Evolutionary conservation across 73 alveolate genomes (phyloP).

Genomic region (Paramecium sexaurelia): DNA sequence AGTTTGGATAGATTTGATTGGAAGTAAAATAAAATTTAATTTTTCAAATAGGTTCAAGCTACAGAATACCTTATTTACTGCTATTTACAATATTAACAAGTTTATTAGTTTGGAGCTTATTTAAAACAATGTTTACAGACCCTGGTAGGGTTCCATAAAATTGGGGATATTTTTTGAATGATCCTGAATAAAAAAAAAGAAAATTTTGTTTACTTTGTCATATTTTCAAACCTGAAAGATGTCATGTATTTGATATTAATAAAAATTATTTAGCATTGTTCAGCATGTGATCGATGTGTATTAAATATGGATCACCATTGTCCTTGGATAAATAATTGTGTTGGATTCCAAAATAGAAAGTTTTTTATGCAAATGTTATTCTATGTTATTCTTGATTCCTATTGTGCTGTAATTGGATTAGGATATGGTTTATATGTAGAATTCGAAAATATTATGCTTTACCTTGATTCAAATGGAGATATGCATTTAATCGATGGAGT

Average conservation of each 20-base stretch:
- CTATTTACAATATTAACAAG: constrained; percentile 21
- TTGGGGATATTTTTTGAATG: constrained; percentile 97
- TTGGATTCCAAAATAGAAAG: constrained; percentile 96
- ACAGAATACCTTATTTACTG: background rate
- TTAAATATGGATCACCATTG: constrained; percentile 99
- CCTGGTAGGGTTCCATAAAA: constrained; percentile 98
- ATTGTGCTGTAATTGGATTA: constrained; percentile 63
- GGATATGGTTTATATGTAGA: background rate
- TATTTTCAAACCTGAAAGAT: constrained; percentile 95
- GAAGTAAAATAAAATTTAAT: background rate
- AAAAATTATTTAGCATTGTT: constrained; percentile 80
- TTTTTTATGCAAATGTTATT: constrained; percentile 87
- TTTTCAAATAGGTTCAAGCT: background rate
- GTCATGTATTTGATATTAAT: constrained; percentile 72
- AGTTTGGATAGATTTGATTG: constrained; percentile 56
- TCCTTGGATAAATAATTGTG: constrained; percentile 97
- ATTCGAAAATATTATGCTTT: constrained; percentile 39
- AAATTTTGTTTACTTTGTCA: constrained; percentile 95
- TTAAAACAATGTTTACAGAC: constrained; percentile 91
- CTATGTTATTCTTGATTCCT: constrained; percentile 78
- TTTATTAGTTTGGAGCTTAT: constrained; percentile 89
- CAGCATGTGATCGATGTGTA: constrained; percentile 97
- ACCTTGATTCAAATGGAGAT: background rate
- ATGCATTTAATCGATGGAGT: background rate
- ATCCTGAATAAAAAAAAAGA: constrained; percentile 87